Percentiles rank a stretch among this genome's conserved stretches.
Conservation (phyloP, 345 rosid species). For the Boechera retrofracta region DNA sequence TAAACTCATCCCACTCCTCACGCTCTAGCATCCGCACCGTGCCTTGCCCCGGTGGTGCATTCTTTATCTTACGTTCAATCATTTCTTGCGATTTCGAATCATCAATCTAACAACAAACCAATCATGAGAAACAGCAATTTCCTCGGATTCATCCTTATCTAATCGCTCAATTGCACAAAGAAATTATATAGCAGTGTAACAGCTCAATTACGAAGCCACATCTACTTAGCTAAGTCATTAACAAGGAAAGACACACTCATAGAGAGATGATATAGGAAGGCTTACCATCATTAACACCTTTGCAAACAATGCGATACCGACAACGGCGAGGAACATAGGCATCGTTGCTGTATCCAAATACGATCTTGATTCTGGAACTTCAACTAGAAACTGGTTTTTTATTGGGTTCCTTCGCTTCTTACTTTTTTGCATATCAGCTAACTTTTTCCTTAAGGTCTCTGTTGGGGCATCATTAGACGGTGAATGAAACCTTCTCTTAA, state of each 20-base stretch:
- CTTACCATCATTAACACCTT: constrained; percentile 90
- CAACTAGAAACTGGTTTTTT: constrained; percentile 70
- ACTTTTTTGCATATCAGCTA: constrained; percentile 56
- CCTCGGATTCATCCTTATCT: background rate
- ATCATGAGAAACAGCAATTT: background rate
- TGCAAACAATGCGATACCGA: constrained; percentile 70
- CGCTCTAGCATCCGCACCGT: constrained; percentile 75
- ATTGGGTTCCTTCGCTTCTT: constrained; percentile 55
- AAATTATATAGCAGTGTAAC: background rate
- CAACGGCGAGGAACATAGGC: constrained; percentile 76
- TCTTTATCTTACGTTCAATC: constrained; percentile 81
- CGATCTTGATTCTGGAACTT: constrained; percentile 72
- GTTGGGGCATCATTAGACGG: constrained; percentile 55
- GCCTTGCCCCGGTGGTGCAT: constrained; percentile 89
- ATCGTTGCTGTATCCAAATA: constrained; percentile 76
- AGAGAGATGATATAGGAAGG: constrained; percentile 6
- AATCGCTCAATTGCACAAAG: background rate
- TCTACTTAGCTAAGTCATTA: background rate
- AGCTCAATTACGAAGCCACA: background rate
- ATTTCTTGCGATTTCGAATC: constrained; percentile 84
- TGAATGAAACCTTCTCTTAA: constrained; percentile 55
- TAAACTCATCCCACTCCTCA: constrained; percentile 87
- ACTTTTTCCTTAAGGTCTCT: constrained; percentile 61
- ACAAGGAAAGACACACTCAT: constrained; percentile 3
- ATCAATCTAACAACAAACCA: constrained; percentile 57